Percentiles rank a stretch among this genome's conserved stretches.
Conservation (phyloP, 2,329 filamentous ascomycete species). For the Aspergillus alliaceus region DNA sequence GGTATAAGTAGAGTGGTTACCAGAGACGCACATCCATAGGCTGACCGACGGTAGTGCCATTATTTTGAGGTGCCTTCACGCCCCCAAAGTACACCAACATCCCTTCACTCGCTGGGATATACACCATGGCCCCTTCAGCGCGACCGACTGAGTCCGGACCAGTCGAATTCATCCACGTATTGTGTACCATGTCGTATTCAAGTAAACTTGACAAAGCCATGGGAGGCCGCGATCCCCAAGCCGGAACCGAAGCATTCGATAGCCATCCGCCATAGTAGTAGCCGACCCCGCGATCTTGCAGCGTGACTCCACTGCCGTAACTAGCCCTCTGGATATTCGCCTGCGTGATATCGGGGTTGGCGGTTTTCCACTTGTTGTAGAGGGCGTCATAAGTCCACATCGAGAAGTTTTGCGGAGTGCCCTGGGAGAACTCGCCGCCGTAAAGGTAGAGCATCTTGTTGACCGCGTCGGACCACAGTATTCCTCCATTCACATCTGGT, state of each 20-base stretch:
- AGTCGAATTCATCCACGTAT: slow-evolving; percentile 7
- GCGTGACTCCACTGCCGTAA: not conserved
- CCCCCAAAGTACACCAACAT: slow-evolving; percentile 8
- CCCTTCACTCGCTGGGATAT: slow-evolving; percentile 6
- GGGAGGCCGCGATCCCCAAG: not conserved
- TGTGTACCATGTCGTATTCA: slow-evolving; percentile 2
- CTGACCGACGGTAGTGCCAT: not conserved
- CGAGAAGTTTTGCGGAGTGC: not conserved
- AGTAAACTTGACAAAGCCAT: not conserved
- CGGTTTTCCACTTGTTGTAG: not conserved
- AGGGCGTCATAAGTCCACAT: not conserved
- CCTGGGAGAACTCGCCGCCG: slow-evolving; percentile 1
- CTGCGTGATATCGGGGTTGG: not conserved
- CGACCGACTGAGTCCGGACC: slow-evolving; percentile 5
- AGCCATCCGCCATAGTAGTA: slow-evolving; percentile 8
- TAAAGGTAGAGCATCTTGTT: slow-evolving; percentile 10
- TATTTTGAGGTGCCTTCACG: not conserved
- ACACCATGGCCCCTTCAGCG: slow-evolving; percentile 6
- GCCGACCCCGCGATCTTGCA: not conserved
- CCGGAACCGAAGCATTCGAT: not conserved
- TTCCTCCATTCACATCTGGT: slow-evolving; percentile 3
- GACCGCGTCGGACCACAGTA: slow-evolving; percentile 7
- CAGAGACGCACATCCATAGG: not conserved
- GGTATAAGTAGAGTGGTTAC: too few species aligned
- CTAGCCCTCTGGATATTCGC: not conserved